Base-by-base conservation (phyloP, 2,329 filamentous ascomycete genomes). In the Ascochyta lentis region DNA sequence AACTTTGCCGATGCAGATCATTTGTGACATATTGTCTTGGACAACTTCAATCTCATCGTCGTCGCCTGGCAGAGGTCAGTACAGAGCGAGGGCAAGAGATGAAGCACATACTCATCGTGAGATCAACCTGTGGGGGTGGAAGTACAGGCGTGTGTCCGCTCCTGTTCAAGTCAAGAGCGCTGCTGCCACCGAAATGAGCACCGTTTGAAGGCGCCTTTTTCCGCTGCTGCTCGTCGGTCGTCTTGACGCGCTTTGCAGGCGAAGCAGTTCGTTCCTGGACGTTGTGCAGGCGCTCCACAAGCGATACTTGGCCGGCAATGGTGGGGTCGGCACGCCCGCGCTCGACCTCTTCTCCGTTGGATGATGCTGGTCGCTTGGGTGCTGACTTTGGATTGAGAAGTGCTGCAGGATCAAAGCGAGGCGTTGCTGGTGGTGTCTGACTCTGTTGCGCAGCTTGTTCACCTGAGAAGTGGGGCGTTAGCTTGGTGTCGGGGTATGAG, bases 1-100 rank as follows among this genome's bases (percentile, higher is more conserved):
- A 19, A 96, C 76, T 76, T 89, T 89, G 38, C 92, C 92, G 68
- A 90, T 92, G 76, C 91, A 96, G 3, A 96, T 89, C 67, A 91
- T 86, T 69, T 91, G 85, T 19, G 87, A 83, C 42, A 80, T 83
- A 27, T 86, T 81, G 52, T 90, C 83, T 38, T 83, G 81, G 13
- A 87, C 74, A 33, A 86, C 78, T 19, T 83, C 76, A 4, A 86
- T 68, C 9, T 89, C 85, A 24, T 86, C 84, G 39, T 89, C 87
- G 40, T 89, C 88, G 56, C 80, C 72, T 64, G 47, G 19, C 50
- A 76, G 7, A 4, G 71, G 54, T 75, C 57, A 73, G 68, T 49
- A 45, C 48, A 12, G 6, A 33, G 27, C 13, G n/a, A 34, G 2
- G 4, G 27, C 9, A 8, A 1, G 12, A 34, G 10, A 27, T 2